Conservation (phyloP, 164 flowering plant species). For the Echeveria elegans region DNA sequence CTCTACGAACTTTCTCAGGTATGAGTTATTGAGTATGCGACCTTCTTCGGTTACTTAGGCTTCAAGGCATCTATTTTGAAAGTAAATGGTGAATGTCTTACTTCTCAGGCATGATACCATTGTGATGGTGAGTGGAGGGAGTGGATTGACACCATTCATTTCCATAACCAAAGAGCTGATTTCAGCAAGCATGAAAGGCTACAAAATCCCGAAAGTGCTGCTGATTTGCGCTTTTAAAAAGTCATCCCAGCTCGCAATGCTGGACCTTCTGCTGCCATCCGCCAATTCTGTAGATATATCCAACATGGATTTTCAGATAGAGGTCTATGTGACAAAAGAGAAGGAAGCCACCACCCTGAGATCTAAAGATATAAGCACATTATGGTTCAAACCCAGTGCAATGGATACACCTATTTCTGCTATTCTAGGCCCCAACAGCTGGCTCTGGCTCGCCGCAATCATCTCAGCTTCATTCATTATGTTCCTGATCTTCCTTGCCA, state of each 20-base stretch:
- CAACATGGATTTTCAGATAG: conserved; percentile 41
- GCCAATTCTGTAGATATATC: conserved; percentile 28
- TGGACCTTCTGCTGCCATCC: conserved; percentile 64
- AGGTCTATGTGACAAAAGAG: conserved; percentile 73
- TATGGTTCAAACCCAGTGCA: conserved; percentile 57
- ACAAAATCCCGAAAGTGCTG: conserved; percentile 31
- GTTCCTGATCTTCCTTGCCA: conserved; percentile 44
- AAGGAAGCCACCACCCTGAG: conserved; percentile 19
- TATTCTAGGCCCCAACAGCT: conserved; percentile 52
- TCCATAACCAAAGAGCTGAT: conserved; percentile 64
- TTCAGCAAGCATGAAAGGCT: conserved; percentile 19
- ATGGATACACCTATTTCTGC: conserved; percentile 47
- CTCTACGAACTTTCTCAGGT: conserved; percentile 58
- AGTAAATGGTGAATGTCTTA: not conserved
- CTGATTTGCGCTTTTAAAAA: conserved; percentile 55
- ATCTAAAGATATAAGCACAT: conserved; percentile 17
- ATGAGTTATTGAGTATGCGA: not conserved
- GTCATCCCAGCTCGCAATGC: conserved; percentile 48
- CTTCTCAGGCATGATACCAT: conserved; percentile 58
- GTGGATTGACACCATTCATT: conserved; percentile 75
- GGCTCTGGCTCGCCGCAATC: conserved; percentile 69
- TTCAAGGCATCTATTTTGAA: not conserved
- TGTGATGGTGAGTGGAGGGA: conserved; percentile 83
- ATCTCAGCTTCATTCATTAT: conserved; percentile 58
- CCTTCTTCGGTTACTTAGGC: not conserved